Evolutionary conservation across 2,329 filamentous ascomycete genomes (phyloP), one percentile per base, ranked within the genome.

Genomic region (Diaporthe sp.): DNA sequence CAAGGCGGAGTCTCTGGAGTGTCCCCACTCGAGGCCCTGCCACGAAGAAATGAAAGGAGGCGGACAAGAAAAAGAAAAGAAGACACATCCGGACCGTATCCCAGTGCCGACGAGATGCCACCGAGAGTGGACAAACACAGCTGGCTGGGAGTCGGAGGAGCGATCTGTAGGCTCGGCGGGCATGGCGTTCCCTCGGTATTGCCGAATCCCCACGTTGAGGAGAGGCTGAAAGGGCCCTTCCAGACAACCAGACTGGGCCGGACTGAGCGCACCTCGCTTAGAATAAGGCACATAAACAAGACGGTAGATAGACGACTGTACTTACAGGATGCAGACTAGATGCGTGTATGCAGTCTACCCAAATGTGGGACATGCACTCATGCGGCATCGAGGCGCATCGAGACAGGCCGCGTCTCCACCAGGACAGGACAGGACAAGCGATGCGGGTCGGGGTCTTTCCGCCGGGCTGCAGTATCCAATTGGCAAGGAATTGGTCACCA

Each of bases 1-100:
- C n/a, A 27, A 30, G 63, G 47, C 47, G 47, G 63, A 68, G 63
- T 35, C 27, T 47, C 39, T 66, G 44, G 47, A 39, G 47, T 12
- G 35, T 53, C 32, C n/a, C 63, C 63, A 39, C 63, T 22, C 17
- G n/a, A 53, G 32, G 63, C 32, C 63, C 63, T 39, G 63, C 63
- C 44, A 53, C 47, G 63, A 68, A 32, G 63, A 68, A 53, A 68
- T 68, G 30, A 68, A 53, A 50, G 47, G 47, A 53, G 63, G 22
- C 2, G 32, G 32, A 27, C 32, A 25, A 68, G 32, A 22, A 39
- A 27, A 53, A 37, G 44, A 37, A 53, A 39, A 25, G 22, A 44
- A 50, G 17, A 30, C 10, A 30, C 47, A 39, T 25, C 47, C 53
- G 22, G 22, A 22, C 25, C n/a, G 32, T 53, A 17, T 27, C 8